Evolutionary conservation across 352 stramenopile genomes (phyloP), one percentile per base, ranked within the genome.

Genomic region (Pythium phragmiticola): DNA sequence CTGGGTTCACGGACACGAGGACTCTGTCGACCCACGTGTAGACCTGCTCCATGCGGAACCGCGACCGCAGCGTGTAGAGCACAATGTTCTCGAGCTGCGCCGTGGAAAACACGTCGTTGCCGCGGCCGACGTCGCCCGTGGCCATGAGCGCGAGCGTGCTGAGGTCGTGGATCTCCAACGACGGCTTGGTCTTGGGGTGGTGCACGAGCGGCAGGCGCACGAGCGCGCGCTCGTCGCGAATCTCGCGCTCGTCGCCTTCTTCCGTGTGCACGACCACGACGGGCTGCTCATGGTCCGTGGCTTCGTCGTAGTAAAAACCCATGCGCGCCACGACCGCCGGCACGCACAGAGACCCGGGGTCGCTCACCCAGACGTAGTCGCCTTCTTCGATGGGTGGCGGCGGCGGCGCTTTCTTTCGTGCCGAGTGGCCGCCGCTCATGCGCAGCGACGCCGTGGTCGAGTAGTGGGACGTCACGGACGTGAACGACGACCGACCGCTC

Each of bases 1-100:
- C 75, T 0, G 85, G 85, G 56, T 94, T 94, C 16, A 94, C 55
- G 21, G 78, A 84, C 5, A 94, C 70, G 4, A 94, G 72, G 5
- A 94, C 82, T 19, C 80, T 78, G 61, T 92, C 83, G 33, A 91
- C 76, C 82, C 82, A 91, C 37, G 85, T 94, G 70, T 92, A 94
- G 49, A 94, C 72, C 42, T 89, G 82, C 60, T 94, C 85, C 75
- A 90, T 88, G 47, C 85, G 81, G 60, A 89, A 94, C 12, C 85
- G 74, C 33, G 82, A 80, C 41, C 85, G 69, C 30, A 94, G 57
- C 9, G 78, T 92, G 70, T 94, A 90, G 11, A 94, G 45, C 39
- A 83, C 79, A 6, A 87, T 70, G 54, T 92, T 87, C 55, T 94
- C 83, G 45, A 94, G 73, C 55, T 91, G 82, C 26, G 84, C 70